Evolutionary conservation across 352 stramenopile species (phyloP), one percentile per base, ranked within the genome.

Genomic region (Phytophthora sojae): DNA sequence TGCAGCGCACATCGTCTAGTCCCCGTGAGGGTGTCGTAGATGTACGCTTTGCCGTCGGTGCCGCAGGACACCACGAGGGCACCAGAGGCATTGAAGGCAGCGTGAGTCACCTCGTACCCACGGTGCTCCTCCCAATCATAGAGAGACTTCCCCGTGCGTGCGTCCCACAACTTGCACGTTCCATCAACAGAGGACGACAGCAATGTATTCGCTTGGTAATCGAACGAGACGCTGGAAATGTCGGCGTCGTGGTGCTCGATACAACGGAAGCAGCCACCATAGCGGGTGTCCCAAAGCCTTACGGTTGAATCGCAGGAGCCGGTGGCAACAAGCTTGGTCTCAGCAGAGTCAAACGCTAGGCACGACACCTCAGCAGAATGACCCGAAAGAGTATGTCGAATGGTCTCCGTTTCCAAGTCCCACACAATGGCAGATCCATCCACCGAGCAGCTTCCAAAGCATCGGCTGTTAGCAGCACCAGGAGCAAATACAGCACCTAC

Each of bases 1-100:
- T 49, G 51, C n/a, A 92, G 64, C n/a, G 56, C 61, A 5, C 74
- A 82, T 52, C 84, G 74, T 17, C 71, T 61, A 3, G 73, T 92
- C 11, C 86, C 88, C 0, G 86, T 93, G 7, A 93, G 74, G 4
- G 86, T 89, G 54, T 93, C 85, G 63, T 95, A 95, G 17, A 95
- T 74, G 30, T 84, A 95, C 1, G 82, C 81, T 8, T 67, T 69
- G 3, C 85, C 83, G 32, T 93, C 83, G 11, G 35, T 64, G 7
- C 83, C 81, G 15, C 77, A 78, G 0, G 88, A 84, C 1, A 83
- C 83, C 7, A 93, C 71, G 11, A 93, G 75, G 0, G 88, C 86
- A 7, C 86, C 88, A 0, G 86, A 89, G n/a, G 83, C 70, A 51
- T 89, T 93, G 66, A 93, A 93, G 29, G 69, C 59, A 7, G 81